Evolutionary conservation across 2,329 filamentous ascomycete species (phyloP), one percentile per base, ranked within the genome.

Genomic region (Cyphellophora attinorum): DNA sequence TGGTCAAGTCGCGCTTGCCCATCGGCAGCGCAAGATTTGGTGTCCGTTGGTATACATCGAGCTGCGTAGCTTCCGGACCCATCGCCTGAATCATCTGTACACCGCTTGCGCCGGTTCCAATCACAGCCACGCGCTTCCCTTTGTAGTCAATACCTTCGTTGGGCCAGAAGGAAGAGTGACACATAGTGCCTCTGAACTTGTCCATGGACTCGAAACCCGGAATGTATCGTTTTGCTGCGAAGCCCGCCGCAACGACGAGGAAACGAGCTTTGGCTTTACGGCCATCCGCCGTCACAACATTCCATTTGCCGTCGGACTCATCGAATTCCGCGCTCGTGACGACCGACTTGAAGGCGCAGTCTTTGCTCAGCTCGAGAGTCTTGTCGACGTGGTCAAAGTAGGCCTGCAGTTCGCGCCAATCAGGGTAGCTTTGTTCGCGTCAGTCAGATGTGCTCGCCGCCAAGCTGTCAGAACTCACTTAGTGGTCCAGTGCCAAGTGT

Each of bases 11-110:
- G 3, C 59, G 56, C 39, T 70, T 64, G 3, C 64, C 59, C 74
- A 82, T 79, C 0, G 76, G 75, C 1, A 81, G 48, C 1, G 72
- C 72, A 3, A 78, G 55, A 43, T 81, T 82, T 1, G 79, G 78
- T 1, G 76, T 81, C 8, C 79, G 67, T 47, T 81, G 76, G 52
- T 81, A 59, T 1, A 58, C 51, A 2, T 57, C 66, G 15, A 82
- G 44, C 2, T 68, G 55, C 5, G 60, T 64, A 0, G 67, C 73
- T 10, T 62, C 51, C 2, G 68, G 68, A 2, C 67, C 71, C 53
- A 69, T 71, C 34, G 73, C 74, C 43, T 82, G 77, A 1, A 69
- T 65, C 28, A 79, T 69, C 45, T 81, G 77, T 2, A 81, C 68
- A 1, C 76, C 77, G 0, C 74, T 74, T 0, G 76, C 72, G 2